These are phyloP conservation scores for Lichtheimia ramosa DNA, from an alignment of 371 early-diverging fungal species.

Conservation along the genomic window DNA sequence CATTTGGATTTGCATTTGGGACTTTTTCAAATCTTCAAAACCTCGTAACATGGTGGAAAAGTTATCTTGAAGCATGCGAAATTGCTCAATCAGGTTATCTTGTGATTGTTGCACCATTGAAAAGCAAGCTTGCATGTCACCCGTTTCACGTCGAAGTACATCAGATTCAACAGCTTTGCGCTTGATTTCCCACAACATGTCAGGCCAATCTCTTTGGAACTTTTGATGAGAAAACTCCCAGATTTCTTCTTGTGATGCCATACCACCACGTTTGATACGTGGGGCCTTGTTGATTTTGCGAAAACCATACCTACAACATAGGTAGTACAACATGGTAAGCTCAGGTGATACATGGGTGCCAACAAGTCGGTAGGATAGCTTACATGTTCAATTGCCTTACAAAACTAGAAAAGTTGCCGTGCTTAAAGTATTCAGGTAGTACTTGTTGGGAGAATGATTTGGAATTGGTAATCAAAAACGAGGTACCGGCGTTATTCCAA, in stretches of 20 bases:
- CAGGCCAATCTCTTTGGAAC: conserved; percentile 76
- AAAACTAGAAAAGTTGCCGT: conserved; percentile 92
- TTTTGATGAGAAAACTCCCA: conserved; percentile 92
- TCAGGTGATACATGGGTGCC: background rate
- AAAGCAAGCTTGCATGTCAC: conserved; percentile 70
- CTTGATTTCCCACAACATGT: conserved; percentile 81
- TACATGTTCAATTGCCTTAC: conserved; percentile 95
- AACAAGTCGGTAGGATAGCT: conserved; percentile 17
- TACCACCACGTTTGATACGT: conserved; percentile 72
- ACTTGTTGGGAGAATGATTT: conserved; percentile 83
- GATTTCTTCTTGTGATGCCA: conserved; percentile 68
- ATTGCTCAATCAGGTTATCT: conserved; percentile 6
- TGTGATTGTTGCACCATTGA: conserved; percentile 64
- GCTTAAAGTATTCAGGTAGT: conserved; percentile 89
- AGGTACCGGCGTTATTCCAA: conserved; percentile 76
- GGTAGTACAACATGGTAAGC: conserved; percentile 2
- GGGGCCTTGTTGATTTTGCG: conserved; percentile 87
- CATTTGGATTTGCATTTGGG: conserved; percentile 54
- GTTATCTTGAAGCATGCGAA: conserved; percentile 66
- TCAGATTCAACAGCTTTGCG: conserved; percentile 82
- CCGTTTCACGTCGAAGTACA: conserved; percentile 66
- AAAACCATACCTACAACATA: conserved; percentile 80
- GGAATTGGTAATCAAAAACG: conserved; percentile 66
- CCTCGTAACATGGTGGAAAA: conserved; percentile 65
- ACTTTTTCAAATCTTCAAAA: conserved; percentile 63